Evolutionary conservation across 2,329 filamentous ascomycete genomes (phyloP), one percentile per base, ranked within the genome.

Genomic region (Pseudopithomyces chartarum): DNA sequence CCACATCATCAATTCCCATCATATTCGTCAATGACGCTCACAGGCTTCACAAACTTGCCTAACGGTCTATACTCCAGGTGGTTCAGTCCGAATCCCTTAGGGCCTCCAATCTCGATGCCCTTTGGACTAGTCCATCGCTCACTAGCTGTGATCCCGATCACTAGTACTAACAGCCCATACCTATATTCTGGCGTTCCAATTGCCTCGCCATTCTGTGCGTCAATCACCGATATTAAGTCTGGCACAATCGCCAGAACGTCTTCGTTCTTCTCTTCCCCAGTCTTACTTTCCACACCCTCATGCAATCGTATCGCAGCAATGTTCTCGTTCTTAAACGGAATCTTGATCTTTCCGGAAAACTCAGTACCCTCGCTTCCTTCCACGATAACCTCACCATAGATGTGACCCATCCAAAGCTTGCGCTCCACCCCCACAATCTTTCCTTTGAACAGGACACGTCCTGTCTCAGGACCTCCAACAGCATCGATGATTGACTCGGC

Each of bases 301-400:
- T 62, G 75, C 66, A 62, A 64, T 51, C 54, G 73, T 57, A 63
- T 73, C 57, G 84, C 87, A n/a, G 83, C 84, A 43, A 90, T 87
- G 64, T 90, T 90, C 67, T 91, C 87, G 70, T 90, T 90, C 75
- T 90, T 90, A 78, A 90, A 90, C 0, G 87, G 87, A 47, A 90
- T 87, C 67, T 84, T 87, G 67, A 89, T 74, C 29, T 70, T 75
- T 0, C 85, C 85, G 6, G 63, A 32, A 39, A 66, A 69, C 22
- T 59, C 54, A 2, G 58, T 48, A 29, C 45, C 50, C 36, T 66
- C 62, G 1, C 63, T 64, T 2, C 73, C 72, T 42, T 77, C 75
- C 33, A 79, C 68, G 11, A 78, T 71, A 33, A 79, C 71, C 52
- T 78, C 75, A 11, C 78, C 76, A 44, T 79, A 79, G 2, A 76